Conservation (phyloP, 2,329 filamentous ascomycete genomes). For the Fulvia fulva region DNA sequence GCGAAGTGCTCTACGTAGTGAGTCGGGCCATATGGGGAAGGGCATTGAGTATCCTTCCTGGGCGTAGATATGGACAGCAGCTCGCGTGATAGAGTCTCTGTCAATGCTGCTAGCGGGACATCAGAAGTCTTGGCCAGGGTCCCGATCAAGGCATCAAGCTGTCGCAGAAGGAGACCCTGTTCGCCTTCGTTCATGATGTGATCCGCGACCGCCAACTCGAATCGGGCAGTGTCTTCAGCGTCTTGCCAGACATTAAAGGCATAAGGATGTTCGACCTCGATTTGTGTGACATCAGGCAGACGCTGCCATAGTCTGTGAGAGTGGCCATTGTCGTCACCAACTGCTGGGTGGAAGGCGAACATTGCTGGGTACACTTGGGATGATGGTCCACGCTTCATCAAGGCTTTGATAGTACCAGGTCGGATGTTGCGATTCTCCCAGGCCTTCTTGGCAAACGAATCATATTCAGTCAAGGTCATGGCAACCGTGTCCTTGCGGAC, state of each 20-base stretch:
- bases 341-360: conserved; percentile 14
- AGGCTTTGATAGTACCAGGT: conserved; percentile 9
- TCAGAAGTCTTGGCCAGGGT: not conserved
- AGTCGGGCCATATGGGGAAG: conserved; percentile 4
- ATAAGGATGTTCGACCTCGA: conserved; percentile 13
- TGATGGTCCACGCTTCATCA: not conserved
- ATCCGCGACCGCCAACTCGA: conserved; percentile 12
- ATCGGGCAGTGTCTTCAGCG: not conserved
- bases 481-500: conserved; percentile 1
- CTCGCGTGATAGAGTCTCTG: not conserved
- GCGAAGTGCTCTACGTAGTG: conserved; percentile 15
- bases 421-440: conserved; percentile 12
- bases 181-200: conserved; percentile 9
- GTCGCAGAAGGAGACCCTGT: conserved; percentile 10
- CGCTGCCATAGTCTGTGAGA: conserved; percentile 6
- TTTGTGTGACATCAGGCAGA: conserved; percentile 11
- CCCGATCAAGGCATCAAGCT: conserved; percentile 10
- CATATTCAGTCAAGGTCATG: conserved; percentile 7
- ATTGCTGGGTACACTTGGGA: conserved; percentile 14
- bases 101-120: not conserved
- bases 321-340: not conserved
- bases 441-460: conserved; percentile 9
- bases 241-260: conserved; percentile 16
- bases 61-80: conserved; percentile 8
- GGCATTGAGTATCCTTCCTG: conserved; percentile 10